Percentiles rank a stretch among this genome's conserved stretches.
Evolutionary conservation across 2,329 filamentous ascomycete species (phyloP).

Genomic region (Coniochaeta sp.): DNA sequence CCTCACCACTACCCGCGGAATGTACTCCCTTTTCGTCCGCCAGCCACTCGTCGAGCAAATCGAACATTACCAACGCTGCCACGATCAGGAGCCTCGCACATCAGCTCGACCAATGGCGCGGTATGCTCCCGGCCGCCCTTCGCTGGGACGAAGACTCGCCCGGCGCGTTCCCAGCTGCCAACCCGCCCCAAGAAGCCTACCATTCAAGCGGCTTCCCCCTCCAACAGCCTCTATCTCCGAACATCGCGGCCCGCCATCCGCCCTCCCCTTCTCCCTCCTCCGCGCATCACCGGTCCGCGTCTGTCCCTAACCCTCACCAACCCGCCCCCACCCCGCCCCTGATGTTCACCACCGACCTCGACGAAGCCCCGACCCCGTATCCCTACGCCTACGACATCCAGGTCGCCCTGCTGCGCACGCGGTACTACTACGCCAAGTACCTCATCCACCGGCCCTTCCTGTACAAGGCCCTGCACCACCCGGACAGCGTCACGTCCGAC

Average conservation of each 20-base stretch:
- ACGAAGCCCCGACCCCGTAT: constrained; percentile 34
- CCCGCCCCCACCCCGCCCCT: constrained; percentile 4
- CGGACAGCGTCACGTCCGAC: constrained; percentile 42
- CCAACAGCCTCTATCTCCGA: neutral
- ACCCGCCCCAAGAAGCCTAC: constrained; percentile 13
- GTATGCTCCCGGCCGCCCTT: constrained; percentile 43
- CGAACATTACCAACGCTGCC: constrained; percentile 14
- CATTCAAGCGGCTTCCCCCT: constrained; percentile 9
- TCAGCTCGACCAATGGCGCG: constrained; percentile 51
- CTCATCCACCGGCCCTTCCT: constrained; percentile 51
- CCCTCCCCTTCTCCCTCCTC: neutral
- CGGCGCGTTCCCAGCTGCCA: constrained; percentile 28
- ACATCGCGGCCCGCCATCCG: neutral
- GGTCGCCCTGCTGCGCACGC: constrained; percentile 47
- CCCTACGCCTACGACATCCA: constrained; percentile 48
- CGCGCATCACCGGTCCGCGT: constrained; percentile 1
- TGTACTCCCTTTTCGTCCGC: neutral
- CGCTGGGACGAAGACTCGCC: constrained; percentile 50
- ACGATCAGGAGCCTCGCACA: constrained; percentile 43
- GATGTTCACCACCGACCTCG: constrained; percentile 40
- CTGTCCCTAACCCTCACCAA: constrained; percentile 5
- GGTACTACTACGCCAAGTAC: constrained; percentile 52
- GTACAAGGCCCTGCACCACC: constrained; percentile 52
- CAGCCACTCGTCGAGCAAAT: neutral
- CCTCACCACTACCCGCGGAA: neutral